Conservation (phyloP, 768 basidiomycete species). For the Cystobasidium ongulense region DNA sequence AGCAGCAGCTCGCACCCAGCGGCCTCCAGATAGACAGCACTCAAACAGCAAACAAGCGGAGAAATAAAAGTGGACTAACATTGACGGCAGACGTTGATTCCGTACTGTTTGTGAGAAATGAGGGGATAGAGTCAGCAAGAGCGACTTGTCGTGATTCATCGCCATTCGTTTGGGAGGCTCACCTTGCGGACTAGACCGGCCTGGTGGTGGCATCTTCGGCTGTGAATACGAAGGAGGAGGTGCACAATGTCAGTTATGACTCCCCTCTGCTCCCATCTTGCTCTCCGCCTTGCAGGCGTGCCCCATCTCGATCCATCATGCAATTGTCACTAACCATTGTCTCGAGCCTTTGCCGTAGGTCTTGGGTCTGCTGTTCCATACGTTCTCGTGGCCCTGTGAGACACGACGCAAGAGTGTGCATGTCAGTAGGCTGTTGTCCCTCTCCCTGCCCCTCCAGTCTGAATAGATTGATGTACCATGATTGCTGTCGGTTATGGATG, state of each 20-base stretch:
- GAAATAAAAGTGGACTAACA: conserved; percentile 10
- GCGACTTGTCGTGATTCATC: neutral
- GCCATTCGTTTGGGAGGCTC: neutral
- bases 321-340: conserved; percentile 11
- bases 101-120: conserved; percentile 27
- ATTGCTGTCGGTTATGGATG: neutral
- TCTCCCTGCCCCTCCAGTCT: no score
- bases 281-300: neutral
- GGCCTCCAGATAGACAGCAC: no score
- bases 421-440: neutral
- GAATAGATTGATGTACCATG: neutral
- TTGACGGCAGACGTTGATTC: conserved; percentile 40
- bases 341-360: conserved; percentile 31
- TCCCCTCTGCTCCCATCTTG: neutral
- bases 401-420: neutral
- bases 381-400: conserved; percentile 25
- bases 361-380: conserved; percentile 30
- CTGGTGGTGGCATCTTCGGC: conserved; percentile 38
- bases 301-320: neutral
- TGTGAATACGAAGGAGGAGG: neutral
- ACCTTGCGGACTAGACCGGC: conserved; percentile 40
- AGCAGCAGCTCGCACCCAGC: no score
- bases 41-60: no score
- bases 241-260: no score
- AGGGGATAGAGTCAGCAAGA: neutral